Conservation (phyloP, 2,329 filamentous ascomycete genomes). For the Pleurostoma richardsiae region DNA sequence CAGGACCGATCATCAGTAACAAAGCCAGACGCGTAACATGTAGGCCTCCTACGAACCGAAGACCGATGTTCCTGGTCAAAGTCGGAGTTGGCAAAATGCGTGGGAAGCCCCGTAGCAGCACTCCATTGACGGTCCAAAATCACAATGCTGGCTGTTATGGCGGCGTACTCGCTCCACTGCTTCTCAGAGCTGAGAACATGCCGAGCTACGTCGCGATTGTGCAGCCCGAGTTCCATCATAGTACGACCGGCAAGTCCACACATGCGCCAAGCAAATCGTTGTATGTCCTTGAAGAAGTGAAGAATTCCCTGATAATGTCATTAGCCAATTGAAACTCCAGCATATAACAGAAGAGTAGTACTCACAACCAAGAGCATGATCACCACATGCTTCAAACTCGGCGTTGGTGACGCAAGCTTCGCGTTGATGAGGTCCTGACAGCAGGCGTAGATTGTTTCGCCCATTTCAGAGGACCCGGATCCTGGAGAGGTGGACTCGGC, state of each 20-base stretch:
- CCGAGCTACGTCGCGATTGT: neutral
- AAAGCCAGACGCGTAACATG: too few relatives aligned
- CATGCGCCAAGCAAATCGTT: constrained; percentile 1
- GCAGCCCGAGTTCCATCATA: constrained; percentile 1
- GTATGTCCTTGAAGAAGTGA: neutral
- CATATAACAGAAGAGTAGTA: neutral
- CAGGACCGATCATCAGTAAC: neutral
- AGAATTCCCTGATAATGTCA: neutral
- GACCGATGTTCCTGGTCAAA: neutral
- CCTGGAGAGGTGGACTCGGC: neutral
- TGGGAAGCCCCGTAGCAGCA: neutral
- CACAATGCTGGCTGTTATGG: neutral
- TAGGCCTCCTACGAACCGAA: neutral
- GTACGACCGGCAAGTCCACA: constrained; percentile 1
- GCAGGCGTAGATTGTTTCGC: neutral
- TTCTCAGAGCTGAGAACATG: neutral
- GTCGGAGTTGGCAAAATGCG: neutral
- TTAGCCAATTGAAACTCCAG: neutral
- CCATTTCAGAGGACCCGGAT: neutral
- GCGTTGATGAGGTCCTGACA: neutral
- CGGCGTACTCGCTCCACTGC: neutral
- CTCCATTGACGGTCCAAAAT: constrained; percentile 1
- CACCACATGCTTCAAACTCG: neutral
- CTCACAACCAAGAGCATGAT: neutral
- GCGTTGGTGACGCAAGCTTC: neutral